Conservation (phyloP, 768 basidiomycete genomes). For the Tulasnella sp. region DNA sequence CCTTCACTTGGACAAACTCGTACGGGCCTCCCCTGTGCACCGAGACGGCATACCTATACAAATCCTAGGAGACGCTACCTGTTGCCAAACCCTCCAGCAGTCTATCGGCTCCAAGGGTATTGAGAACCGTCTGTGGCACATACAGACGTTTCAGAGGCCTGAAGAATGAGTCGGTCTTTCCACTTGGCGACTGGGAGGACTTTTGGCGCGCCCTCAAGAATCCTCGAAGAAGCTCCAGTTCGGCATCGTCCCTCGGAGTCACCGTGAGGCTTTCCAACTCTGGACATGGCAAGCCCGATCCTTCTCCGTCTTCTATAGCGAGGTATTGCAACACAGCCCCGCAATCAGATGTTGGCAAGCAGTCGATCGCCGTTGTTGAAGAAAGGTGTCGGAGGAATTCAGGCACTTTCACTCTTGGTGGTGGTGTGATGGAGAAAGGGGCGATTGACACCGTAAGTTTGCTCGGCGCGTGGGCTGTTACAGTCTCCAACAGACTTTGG, state of each 20-base stretch:
- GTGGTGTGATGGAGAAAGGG: not conserved
- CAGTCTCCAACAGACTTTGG: not conserved
- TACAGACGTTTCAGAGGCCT: not conserved
- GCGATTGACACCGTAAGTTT: not conserved
- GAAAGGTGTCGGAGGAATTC: not conserved
- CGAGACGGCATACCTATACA: no score
- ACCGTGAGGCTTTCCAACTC: not conserved
- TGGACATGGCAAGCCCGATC: not conserved
- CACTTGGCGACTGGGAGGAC: not conserved
- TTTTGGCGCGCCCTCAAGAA: not conserved
- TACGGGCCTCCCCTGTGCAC: no score
- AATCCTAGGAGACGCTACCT: not conserved
- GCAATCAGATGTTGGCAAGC: not conserved
- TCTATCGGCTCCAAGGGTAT: not conserved
- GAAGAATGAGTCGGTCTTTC: not conserved
- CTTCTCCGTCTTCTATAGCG: not conserved
- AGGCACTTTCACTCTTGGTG: not conserved
- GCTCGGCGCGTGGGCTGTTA: not conserved
- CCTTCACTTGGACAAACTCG: no score
- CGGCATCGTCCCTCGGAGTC: not conserved
- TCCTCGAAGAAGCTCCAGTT: not conserved
- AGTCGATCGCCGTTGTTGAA: not conserved
- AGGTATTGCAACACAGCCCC: not conserved
- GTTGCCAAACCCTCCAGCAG: not conserved
- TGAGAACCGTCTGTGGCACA: not conserved